Evolutionary conservation across 169 alveolate genomes (phyloP).

Genomic region (Eimeria falciformis): DNA sequence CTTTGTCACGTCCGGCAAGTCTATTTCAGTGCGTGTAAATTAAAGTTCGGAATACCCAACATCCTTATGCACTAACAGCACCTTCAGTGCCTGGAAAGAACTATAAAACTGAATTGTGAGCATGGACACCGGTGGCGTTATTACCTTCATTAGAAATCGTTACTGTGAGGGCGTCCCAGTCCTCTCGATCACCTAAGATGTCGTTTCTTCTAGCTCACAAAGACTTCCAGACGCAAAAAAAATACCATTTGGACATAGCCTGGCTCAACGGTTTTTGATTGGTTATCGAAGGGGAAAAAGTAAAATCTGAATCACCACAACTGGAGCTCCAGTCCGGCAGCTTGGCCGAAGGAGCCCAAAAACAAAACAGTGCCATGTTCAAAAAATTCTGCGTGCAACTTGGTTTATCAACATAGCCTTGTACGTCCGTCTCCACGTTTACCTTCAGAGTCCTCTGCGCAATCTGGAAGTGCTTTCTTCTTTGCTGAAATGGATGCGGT

Average conservation of each 20-base stretch:
- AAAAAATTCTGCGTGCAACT: conserved; percentile 65
- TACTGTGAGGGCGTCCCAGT: conserved; percentile 78
- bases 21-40: background rate
- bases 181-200: conserved; percentile 77
- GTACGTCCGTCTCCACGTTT: background rate
- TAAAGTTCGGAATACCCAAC: background rate
- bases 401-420: background rate
- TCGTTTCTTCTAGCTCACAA: background rate
- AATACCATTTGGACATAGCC: conserved; percentile 78
- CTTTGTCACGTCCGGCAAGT: conserved; percentile 74
- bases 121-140: background rate
- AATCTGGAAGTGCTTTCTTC: conserved; percentile 75
- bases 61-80: background rate
- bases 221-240: background rate
- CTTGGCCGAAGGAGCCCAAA: conserved; percentile 78
- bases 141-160: conserved; percentile 78
- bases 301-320: conserved; percentile 49
- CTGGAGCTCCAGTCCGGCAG: conserved; percentile 77
- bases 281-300: background rate
- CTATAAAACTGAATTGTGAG: background rate
- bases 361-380: conserved; percentile 77
- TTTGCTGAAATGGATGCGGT: conserved; percentile 32
- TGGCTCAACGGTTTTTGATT: background rate
- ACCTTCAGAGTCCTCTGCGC: conserved; percentile 79
- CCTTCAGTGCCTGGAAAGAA: conserved; percentile 73